phyloP scores from a whole-genome alignment of 495 filamentous ascomycete genomes.

The Penicillium maclennaniae region DNA sequence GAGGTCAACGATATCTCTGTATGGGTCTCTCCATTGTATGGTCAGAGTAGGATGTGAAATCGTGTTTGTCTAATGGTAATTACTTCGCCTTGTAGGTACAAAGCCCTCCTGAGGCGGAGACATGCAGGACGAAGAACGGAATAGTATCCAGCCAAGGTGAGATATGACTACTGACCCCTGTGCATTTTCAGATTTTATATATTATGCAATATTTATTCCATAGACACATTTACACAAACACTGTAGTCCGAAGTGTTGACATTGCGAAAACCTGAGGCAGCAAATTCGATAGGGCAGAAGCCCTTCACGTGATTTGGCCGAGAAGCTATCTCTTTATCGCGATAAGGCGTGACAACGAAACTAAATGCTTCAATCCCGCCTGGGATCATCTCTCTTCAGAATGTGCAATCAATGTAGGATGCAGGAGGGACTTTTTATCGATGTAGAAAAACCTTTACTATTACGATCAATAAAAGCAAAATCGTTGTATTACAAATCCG shows the following conservation, averaged over 20 bases:
- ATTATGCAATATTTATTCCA: too few species aligned
- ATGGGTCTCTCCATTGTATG: not conserved
- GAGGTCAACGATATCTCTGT: not conserved
- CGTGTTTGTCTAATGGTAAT: not conserved
- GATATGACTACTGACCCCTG: too few species aligned
- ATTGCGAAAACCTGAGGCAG: not conserved
- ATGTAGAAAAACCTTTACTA: not conserved
- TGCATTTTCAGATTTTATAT: too few species aligned
- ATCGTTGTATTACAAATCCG: too few species aligned
- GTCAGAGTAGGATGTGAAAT: too few species aligned
- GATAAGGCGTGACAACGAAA: too few species aligned
- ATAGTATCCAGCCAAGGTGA: too few species aligned
- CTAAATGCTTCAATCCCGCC: too few species aligned
- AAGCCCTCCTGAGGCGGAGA: too few species aligned
- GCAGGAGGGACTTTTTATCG: not conserved
- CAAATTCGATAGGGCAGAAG: not conserved
- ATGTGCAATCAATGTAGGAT: not conserved
- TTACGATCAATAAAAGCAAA: too few species aligned
- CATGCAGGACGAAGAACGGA: too few species aligned
- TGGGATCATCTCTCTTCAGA: not conserved
- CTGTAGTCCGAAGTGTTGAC: not conserved
- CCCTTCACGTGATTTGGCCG: not conserved
- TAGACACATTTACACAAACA: not conserved
- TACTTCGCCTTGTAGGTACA: too few species aligned
- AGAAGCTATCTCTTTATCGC: not conserved